phyloP scores from a whole-genome alignment of 208 protist genomes.

The Phytomonas serpens region DNA sequence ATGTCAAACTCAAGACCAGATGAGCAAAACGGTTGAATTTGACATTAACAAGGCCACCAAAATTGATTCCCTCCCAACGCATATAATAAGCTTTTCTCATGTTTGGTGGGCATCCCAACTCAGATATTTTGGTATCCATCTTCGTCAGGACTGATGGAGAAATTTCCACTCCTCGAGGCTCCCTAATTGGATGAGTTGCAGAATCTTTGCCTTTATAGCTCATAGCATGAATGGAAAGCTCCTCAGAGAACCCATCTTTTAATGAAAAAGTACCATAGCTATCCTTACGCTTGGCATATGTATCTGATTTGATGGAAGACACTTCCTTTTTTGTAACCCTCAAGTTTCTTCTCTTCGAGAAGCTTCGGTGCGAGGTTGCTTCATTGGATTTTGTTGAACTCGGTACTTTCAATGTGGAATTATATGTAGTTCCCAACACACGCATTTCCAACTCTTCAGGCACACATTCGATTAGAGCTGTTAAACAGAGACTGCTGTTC shows the following conservation, averaged over 20 bases:
- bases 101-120: not conserved
- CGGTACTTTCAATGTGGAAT: not conserved
- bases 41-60: constrained; percentile 26
- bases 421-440: not conserved
- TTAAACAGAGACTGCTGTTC: constrained; percentile 36
- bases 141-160: not conserved
- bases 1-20: constrained; percentile 52
- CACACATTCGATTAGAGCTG: constrained; percentile 22
- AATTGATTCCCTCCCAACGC: not conserved
- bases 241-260: not conserved
- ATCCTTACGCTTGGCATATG: not conserved
- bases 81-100: not conserved
- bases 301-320: not conserved
- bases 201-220: not conserved
- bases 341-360: not conserved
- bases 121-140: not conserved
- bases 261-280: not conserved
- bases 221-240: not conserved
- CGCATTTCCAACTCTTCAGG: not conserved
- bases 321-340: not conserved
- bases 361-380: not conserved
- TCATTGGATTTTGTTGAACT: not conserved
- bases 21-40: constrained; percentile 56
- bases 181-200: not conserved
- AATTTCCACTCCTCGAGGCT: not conserved